These are phyloP conservation scores for Eimeria necatrix DNA, from an alignment of 169 alveolate species.

Conservation along the genomic window DNA sequence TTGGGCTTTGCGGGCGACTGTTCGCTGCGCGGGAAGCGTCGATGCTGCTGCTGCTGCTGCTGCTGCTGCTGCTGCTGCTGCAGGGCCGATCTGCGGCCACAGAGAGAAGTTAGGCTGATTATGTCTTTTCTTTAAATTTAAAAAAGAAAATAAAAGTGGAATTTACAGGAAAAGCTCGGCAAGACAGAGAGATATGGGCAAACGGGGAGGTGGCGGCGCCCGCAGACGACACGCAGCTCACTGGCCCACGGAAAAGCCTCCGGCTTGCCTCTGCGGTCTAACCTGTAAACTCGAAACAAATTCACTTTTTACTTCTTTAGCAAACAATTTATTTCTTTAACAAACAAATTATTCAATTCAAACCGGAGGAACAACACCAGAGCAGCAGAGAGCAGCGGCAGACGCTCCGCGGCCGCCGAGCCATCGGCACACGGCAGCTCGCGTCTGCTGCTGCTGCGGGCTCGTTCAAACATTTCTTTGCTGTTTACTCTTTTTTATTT, in stretches of 20 bases:
- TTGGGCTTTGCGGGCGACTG: too few relatives aligned
- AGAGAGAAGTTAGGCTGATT: neutral
- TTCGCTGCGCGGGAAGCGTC: too few relatives aligned
- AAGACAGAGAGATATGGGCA: neutral
- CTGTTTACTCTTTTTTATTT: too few relatives aligned
- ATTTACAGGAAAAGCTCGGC: neutral
- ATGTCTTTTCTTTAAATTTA: neutral
- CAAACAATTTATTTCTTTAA: neutral
- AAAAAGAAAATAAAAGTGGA: neutral
- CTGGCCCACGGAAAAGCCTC: neutral
- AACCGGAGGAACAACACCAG: too few relatives aligned
- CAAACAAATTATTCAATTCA: too few relatives aligned
- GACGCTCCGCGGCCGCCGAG: too few relatives aligned
- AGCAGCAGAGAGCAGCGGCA: too few relatives aligned
- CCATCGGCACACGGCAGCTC: too few relatives aligned
- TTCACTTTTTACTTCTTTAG: too few relatives aligned
- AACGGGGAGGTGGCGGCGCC: neutral
- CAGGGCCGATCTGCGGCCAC: neutral
- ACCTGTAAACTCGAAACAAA: neutral
- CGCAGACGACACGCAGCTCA: neutral
- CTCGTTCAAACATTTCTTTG: too few relatives aligned
- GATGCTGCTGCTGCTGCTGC: neutral
- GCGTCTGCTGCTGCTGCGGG: too few relatives aligned
- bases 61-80: conserved; percentile 16
- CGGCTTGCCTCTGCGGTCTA: neutral